Evolutionary conservation across 306 rosid genomes (phyloP).

Genomic region (Prunus salicina): DNA sequence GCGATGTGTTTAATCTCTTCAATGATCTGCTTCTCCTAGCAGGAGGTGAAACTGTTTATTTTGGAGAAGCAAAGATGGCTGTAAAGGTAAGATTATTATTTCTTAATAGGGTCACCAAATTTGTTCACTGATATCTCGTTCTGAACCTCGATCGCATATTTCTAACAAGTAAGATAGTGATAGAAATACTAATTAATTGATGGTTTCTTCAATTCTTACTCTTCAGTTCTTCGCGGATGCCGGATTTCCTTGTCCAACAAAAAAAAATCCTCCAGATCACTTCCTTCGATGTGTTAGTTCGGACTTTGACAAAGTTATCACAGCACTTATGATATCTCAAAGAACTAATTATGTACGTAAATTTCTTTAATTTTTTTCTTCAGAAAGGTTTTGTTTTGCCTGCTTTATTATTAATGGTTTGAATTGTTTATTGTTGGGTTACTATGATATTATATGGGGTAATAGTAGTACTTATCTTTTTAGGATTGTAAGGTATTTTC

Average conservation of each 20-base stretch:
- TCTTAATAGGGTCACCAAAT: background rate
- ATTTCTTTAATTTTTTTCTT: too few relatives aligned
- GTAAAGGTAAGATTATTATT: background rate
- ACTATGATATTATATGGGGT: too few relatives aligned
- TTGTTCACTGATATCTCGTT: background rate
- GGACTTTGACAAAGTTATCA: constrained; percentile 18
- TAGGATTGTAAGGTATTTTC: too few relatives aligned
- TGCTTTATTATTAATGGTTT: too few relatives aligned
- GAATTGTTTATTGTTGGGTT: too few relatives aligned
- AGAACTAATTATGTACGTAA: background rate
- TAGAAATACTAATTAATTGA: too few relatives aligned
- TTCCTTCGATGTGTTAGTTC: constrained; percentile 33
- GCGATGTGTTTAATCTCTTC: constrained; percentile 24
- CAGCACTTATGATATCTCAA: background rate
- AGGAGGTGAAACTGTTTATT: constrained; percentile 26
- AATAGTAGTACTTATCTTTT: too few relatives aligned
- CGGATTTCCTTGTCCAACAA: constrained; percentile 28
- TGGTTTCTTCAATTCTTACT: background rate
- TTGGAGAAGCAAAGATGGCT: constrained; percentile 27
- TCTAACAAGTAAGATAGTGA: too few relatives aligned
- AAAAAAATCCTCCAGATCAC: constrained; percentile 28
- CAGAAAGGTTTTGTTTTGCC: background rate
- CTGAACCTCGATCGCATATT: too few relatives aligned
- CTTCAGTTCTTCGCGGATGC: constrained; percentile 24
- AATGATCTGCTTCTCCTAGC: constrained; percentile 20